These are phyloP conservation scores for Aegilops umbellulata DNA, from an alignment of 176 grass and related monocot species.

Conservation along the genomic window DNA sequence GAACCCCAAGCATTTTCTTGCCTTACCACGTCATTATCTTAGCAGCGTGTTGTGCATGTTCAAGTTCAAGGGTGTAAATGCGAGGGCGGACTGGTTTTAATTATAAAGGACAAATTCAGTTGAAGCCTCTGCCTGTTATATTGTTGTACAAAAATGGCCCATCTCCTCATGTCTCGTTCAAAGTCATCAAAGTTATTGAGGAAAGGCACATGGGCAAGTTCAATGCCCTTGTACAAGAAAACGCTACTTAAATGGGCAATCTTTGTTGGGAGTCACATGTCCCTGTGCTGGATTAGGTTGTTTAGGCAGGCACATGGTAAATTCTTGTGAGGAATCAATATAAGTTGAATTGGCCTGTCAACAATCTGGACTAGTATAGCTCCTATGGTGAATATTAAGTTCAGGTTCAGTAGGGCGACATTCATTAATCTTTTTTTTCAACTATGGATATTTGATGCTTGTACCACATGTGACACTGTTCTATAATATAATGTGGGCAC, in stretches of 20 bases:
- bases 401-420: background rate
- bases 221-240: background rate
- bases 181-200: constrained; percentile 25
- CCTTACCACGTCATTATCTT: constrained; percentile 5
- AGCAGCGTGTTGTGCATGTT: background rate
- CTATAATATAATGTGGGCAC: background rate
- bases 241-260: background rate
- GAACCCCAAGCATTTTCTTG: background rate
- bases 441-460: background rate
- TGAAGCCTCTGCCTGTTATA: background rate
- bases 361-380: background rate
- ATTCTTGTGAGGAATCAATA: background rate
- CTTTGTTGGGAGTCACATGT: background rate
- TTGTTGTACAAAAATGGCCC: background rate
- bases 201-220: constrained; percentile 16
- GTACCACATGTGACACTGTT: background rate
- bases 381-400: background rate
- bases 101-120: constrained; percentile 2
- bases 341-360: background rate
- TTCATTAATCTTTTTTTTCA: background rate
- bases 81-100: background rate
- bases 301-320: background rate
- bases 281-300: background rate
- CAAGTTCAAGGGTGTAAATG: background rate
- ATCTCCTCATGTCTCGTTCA: background rate